phyloP scores from a whole-genome alignment of 371 early-diverging fungal species.

The Mortierella sp. region DNA sequence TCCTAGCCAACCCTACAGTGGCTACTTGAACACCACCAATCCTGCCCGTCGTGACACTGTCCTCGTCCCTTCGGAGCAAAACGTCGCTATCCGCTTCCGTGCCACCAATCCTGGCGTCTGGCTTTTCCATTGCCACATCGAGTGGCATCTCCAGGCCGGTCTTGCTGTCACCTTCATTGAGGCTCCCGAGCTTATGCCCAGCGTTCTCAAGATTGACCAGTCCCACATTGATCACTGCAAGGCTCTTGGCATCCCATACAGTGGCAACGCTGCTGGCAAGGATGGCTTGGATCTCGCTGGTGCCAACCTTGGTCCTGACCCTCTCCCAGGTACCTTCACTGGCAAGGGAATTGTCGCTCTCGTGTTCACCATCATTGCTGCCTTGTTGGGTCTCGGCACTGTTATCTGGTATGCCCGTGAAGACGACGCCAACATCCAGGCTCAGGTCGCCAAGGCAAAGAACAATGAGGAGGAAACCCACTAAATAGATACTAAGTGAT shows the following conservation, averaged over 20 bases:
- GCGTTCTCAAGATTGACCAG: constrained; percentile 25
- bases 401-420: constrained; percentile 78
- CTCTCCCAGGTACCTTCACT: constrained; percentile 69
- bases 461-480: constrained; percentile 34
- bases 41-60: constrained; percentile 79
- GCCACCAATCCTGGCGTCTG: constrained; percentile 86
- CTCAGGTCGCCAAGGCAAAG: constrained; percentile 47
- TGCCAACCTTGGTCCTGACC: constrained; percentile 63
- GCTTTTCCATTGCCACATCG: constrained; percentile 87
- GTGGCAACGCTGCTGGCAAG: constrained; percentile 82
- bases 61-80: constrained; percentile 68
- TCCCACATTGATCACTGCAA: constrained; percentile 62
- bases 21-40: constrained; percentile 58
- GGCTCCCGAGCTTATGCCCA: constrained; percentile 70
- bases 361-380: constrained; percentile 75
- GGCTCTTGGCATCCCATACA: constrained; percentile 63
- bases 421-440: constrained; percentile 43
- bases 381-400: constrained; percentile 76
- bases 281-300: constrained; percentile 68
- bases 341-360: constrained; percentile 77
- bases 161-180: constrained; percentile 73
- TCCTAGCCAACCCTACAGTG: constrained; percentile 28
- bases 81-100: constrained; percentile 74
- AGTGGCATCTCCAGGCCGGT: constrained; percentile 81
- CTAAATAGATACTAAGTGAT: constrained; percentile 17